Evolutionary conservation across 257 asterid species (phyloP).

Genomic region (Leonotis leonurus): DNA sequence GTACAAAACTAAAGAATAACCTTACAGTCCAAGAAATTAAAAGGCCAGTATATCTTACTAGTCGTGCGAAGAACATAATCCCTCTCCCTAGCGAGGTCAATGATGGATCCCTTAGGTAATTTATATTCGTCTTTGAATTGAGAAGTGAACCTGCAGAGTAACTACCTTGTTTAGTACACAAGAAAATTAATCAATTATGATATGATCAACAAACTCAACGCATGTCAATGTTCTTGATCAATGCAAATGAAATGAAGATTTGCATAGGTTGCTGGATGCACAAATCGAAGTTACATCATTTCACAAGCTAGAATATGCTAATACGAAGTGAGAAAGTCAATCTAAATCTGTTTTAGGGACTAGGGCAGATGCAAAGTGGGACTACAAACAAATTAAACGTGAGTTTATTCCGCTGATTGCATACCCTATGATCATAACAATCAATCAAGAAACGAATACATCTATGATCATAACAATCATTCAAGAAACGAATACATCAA

Average conservation of each 20-base stretch:
- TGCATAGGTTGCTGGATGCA: neutral
- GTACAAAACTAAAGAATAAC: neutral
- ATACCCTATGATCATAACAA: too few relatives aligned
- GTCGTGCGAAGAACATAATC: constrained; percentile 62
- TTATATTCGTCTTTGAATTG: constrained; percentile 80
- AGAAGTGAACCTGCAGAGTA: constrained; percentile 59
- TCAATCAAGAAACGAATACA: neutral
- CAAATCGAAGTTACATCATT: neutral
- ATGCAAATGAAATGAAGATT: neutral
- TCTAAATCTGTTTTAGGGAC: neutral
- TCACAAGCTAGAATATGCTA: neutral
- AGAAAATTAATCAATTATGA: neutral
- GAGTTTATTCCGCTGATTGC: too few relatives aligned
- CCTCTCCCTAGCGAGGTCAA: constrained; percentile 57
- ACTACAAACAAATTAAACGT: constrained; percentile 4
- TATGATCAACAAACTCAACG: neutral
- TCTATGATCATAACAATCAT: neutral
- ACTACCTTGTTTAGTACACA: neutral
- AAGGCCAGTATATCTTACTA: constrained; percentile 42
- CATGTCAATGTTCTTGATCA: neutral
- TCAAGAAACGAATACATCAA: neutral
- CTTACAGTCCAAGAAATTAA: neutral
- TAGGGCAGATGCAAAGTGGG: neutral
- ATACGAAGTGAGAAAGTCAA: neutral
- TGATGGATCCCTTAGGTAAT: constrained; percentile 77